Percentiles rank a stretch among this genome's conserved stretches.
Evolutionary conservation across 257 asterid genomes (phyloP).

Genomic region (Leptodermis oblonga): DNA sequence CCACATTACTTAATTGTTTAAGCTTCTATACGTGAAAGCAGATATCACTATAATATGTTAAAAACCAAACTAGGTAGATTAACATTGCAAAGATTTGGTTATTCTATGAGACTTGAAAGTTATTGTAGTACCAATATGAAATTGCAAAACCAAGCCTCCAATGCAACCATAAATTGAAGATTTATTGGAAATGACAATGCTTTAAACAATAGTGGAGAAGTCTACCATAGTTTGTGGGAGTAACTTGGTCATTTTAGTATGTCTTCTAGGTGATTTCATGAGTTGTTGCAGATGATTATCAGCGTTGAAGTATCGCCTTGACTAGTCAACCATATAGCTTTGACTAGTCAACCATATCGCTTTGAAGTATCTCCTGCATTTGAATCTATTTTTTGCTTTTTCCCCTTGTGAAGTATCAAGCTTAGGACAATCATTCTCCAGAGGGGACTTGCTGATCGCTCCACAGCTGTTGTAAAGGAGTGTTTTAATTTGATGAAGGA

Average conservation of each 20-base stretch:
- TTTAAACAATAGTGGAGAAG: background rate
- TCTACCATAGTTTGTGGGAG: background rate
- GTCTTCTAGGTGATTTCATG: background rate
- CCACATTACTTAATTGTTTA: background rate
- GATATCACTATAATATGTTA: background rate
- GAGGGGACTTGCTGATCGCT: constrained; percentile 94
- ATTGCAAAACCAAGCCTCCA: background rate
- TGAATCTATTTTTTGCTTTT: constrained; percentile 9
- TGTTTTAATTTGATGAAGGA: constrained; percentile 82
- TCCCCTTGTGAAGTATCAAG: constrained; percentile 57
- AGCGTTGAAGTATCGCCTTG: background rate
- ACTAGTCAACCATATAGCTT: background rate
- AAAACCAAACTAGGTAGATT: background rate
- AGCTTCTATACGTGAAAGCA: background rate
- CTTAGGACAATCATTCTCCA: constrained; percentile 76
- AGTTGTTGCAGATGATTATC: background rate
- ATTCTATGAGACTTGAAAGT: background rate
- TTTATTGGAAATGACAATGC: background rate
- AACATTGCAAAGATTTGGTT: background rate
- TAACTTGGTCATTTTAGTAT: background rate
- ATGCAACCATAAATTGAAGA: background rate
- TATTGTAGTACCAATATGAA: background rate
- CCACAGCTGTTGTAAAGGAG: constrained; percentile 67
- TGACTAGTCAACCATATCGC: background rate
- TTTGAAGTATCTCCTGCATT: background rate